Evolutionary conservation across 2,329 filamentous ascomycete species (phyloP), one percentile per base, ranked within the genome.

Genomic region (Colletotrichum gigasporum): DNA sequence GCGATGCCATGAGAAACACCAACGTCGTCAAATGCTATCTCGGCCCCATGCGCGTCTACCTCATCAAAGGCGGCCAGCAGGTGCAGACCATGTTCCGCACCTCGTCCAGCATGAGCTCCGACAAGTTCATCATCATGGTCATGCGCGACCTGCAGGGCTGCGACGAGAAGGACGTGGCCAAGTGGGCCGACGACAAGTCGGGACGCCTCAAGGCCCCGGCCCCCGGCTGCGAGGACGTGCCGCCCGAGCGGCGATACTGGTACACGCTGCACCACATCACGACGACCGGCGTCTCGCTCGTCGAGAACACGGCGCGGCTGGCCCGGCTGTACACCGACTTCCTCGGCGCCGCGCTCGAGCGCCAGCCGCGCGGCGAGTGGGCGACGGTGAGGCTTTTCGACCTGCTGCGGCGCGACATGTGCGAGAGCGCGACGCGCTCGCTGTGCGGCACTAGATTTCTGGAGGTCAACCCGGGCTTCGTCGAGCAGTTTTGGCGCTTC

Each of bases 401-500:
- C 14, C 63, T 71, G 14, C 42, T 73, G 5, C 67, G 63, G 32
- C 18, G 24, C 3, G 65, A 71, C 8, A 71, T 76, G 66, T 58
- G 61, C 3, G 57, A 69, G 16, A 63, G 65, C 4, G 71, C 72
- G 5, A 47, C 69, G 5, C 48, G 55, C 2, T 51, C 72, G 0
- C 50, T 76, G 2, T 67, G 67, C 34, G 74, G 74, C 1, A 53
- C 68, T 0, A 26, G 52, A 1, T 30, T 76, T 1, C 14, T 75
- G 5, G 66, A 70, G 11, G 20, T 71, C 5, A 70, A 70, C 11
- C 72, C 73, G 2, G 69, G 52, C 10, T 69, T 73, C 20, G 48
- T 70, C 9, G 66, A 75, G 0, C 42, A 53, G 10, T 72, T 73
- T 22, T 73, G 70, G 71, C 54, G 59, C 0, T 74, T 72, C 22